Conservation (phyloP, 106 monocot species). For the Dioscorea zingiberensis region DNA sequence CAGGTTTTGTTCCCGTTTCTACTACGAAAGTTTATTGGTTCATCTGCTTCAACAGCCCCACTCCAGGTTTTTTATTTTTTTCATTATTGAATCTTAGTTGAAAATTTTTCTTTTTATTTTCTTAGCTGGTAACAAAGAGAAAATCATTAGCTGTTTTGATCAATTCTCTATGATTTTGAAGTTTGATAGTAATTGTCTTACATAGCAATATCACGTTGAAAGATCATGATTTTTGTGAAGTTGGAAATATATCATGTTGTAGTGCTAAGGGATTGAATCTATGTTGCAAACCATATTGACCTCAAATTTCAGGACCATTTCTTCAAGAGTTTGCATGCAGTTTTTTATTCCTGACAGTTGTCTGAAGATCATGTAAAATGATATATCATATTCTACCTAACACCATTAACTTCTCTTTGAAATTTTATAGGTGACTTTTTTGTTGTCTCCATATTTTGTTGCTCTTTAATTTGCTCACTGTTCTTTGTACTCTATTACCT, state of each 20-base stretch:
- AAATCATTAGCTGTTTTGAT: not conserved
- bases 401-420: no score
- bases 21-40: constrained; percentile 89
- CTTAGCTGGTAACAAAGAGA: not conserved
- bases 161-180: not conserved
- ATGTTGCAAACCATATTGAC: no score
- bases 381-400: no score
- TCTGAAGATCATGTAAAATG: no score
- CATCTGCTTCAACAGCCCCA: constrained; percentile 76
- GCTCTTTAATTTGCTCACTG: not conserved
- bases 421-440: not conserved
- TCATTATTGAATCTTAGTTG: not conserved
- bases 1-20: constrained; percentile 84
- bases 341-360: no score
- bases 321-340: no score
- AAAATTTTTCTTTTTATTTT: not conserved
- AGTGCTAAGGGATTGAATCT: no score
- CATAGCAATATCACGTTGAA: not conserved
- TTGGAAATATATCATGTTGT: no score
- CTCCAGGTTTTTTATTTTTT: constrained; percentile 48
- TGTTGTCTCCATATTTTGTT: not conserved
- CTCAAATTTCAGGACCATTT: no score
- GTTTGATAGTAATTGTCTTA: not conserved
- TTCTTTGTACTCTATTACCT: not conserved
- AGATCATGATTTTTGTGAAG: not conserved